Base-by-base conservation (phyloP, 1,139 yeast genomes). In the Meyerozyma guilliermondii region DNA sequence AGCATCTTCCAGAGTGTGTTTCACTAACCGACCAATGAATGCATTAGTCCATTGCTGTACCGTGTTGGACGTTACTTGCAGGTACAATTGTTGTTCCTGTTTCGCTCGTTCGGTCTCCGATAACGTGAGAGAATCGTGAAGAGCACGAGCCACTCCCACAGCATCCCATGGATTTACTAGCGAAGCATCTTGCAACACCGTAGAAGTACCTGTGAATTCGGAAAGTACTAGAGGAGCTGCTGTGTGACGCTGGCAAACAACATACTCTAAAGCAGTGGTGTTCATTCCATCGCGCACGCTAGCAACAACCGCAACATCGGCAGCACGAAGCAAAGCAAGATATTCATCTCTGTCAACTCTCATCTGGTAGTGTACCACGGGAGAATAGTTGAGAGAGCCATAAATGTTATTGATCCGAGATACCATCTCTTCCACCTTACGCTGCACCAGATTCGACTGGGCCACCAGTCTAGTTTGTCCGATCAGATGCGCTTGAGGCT, bases 91-190 rank as follows among this genome's bases (percentile, higher is more conserved):
- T 34, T 62, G 50, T 59, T 81, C 81, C 52, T 81, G 58, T 35
- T 57, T 52, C 22, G 55, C 44, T 52, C 76, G 76, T 7, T 68
- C 76, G 20, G 62, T 59, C 2, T 51, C 50, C 8, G 78, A 53
- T 77, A 84, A 71, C 23, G 60, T 51, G 35, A 92, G 71, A 41
- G 91, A 78, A 44, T 78, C 80, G 58, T 89, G 74, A 42, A 94
- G 84, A 6, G 94, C 78, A 53, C 81, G 85, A 1, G 98, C 94
- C 31, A 91, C 92, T 4, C 95, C 96, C 24, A 87, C 92, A 0
- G 94, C 75, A 64, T 92, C 98, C 96, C 97, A 92, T 11, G 99
- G 99, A 55, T 92, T 94, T 31, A 92, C 95, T 51, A 86, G 79
- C 39, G 87, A 75, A 1, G 96, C 88, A 48, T 87, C 95, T 39